A percentile compares a stretch with the other conserved stretches of the same genome.
These are phyloP conservation scores for Lepiota venenata DNA, from an alignment of 768 basidiomycete species.

Conservation along the genomic window DNA sequence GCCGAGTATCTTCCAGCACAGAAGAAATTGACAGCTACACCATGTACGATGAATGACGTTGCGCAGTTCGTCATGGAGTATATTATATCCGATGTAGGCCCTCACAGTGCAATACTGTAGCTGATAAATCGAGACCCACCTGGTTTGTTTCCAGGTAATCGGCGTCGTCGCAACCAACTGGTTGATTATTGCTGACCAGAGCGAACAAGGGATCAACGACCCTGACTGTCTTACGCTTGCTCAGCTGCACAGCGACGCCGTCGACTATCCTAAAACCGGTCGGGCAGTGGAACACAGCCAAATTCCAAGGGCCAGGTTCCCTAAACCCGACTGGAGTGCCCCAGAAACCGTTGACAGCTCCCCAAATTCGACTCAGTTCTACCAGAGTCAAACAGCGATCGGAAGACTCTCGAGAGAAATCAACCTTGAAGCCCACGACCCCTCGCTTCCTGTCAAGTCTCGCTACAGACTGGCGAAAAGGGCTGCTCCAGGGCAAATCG, in stretches of 20 bases:
- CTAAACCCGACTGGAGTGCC: slow-evolving; percentile 60
- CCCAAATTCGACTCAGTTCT: slow-evolving; percentile 35
- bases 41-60: slow-evolving; percentile 58
- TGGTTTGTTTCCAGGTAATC: slow-evolving; percentile 34
- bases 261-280: slow-evolving; percentile 65
- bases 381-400: slow-evolving; percentile 51
- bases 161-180: slow-evolving; percentile 60
- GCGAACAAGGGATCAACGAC: slow-evolving; percentile 40
- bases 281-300: slow-evolving; percentile 31
- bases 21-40: slow-evolving; percentile 40
- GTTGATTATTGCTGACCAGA: slow-evolving; percentile 61
- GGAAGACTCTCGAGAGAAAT: slow-evolving; percentile 60
- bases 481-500: background rate
- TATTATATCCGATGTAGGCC: slow-evolving; percentile 54
- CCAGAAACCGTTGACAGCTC: slow-evolving; percentile 44
- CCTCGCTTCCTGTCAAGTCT: slow-evolving; percentile 8
- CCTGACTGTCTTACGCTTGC: slow-evolving; percentile 49
- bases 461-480: background rate
- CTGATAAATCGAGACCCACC: too few species aligned
- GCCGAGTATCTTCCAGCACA: slow-evolving; percentile 46
- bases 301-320: slow-evolving; percentile 40
- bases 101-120: background rate
- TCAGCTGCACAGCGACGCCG: slow-evolving; percentile 57
- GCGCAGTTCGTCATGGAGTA: slow-evolving; percentile 68
- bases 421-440: slow-evolving; percentile 37